Percentiles rank a stretch among this genome's conserved stretches.
Conservation (phyloP, 1,284 basidiomycete genomes). For the Ganoderma sinense region DNA sequence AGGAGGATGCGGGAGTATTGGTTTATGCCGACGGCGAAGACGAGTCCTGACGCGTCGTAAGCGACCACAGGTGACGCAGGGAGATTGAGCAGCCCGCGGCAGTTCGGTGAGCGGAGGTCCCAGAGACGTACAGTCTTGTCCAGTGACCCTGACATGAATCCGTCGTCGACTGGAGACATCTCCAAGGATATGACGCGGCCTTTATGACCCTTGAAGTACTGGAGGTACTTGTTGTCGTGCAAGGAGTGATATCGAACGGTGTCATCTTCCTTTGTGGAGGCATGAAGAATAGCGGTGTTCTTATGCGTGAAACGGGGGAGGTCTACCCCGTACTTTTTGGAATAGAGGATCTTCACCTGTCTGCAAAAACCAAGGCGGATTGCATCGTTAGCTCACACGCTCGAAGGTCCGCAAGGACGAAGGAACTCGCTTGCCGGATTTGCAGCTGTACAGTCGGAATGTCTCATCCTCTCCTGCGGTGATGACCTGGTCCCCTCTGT, state of each 20-base stretch:
- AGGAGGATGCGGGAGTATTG: constrained; percentile 85
- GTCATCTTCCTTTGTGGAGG: constrained; percentile 96
- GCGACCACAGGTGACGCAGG: constrained; percentile 86
- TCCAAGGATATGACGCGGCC: constrained; percentile 89
- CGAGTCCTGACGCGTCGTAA: constrained; percentile 89
- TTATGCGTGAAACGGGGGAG: constrained; percentile 95
- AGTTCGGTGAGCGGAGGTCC: constrained; percentile 87
- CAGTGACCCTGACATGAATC: constrained; percentile 93
- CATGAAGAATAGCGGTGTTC: constrained; percentile 84
- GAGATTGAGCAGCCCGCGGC: constrained; percentile 76
- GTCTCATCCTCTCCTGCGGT: constrained; percentile 95
- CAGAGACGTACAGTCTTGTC: constrained; percentile 97
- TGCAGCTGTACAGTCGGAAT: constrained; percentile 89
- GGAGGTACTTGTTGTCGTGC: constrained; percentile 95
- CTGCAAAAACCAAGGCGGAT: constrained; percentile 44
- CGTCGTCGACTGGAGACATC: constrained; percentile 93
- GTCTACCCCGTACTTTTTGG: constrained; percentile 97
- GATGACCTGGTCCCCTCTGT: constrained; percentile 85
- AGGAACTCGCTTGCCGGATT: constrained; percentile 88
- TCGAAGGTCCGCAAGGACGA: constrained; percentile 35
- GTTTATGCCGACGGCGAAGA: constrained; percentile 95
- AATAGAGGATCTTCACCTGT: constrained; percentile 81
- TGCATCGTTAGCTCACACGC: constrained; percentile 36
- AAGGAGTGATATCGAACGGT: constrained; percentile 94
- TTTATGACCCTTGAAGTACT: constrained; percentile 96